Conservation (phyloP, 179 eudicot genomes). For the Spergularia azorica region DNA sequence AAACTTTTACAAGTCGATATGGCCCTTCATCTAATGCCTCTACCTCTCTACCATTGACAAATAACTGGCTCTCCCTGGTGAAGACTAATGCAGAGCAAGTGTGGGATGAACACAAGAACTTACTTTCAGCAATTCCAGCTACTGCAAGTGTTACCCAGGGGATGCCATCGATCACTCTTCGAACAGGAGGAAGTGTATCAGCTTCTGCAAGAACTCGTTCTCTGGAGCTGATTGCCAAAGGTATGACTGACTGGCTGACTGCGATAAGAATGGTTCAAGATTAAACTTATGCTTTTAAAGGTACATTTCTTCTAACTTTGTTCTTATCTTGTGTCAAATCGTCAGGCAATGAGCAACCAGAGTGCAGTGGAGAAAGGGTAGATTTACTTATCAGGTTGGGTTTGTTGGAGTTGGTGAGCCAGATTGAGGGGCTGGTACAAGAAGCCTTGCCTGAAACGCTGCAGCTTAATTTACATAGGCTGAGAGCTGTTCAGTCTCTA, state of each 20-base stretch:
- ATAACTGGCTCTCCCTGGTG: conserved; percentile 61
- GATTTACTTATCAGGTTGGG: conserved; percentile 81
- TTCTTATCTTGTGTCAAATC: conserved; percentile 3
- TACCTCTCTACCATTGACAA: conserved; percentile 62
- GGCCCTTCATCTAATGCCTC: conserved; percentile 68
- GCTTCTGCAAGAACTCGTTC: conserved; percentile 26
- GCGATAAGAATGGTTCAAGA: not conserved
- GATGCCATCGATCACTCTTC: conserved; percentile 57
- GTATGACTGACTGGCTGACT: conserved; percentile 17
- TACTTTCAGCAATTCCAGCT: conserved; percentile 41
- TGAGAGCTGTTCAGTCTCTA: conserved; percentile 70
- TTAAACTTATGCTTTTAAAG: not conserved
- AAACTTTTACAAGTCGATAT: conserved; percentile 58
- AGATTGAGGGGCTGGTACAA: conserved; percentile 59
- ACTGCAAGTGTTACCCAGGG: conserved; percentile 36
- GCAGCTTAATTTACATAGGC: conserved; percentile 66
- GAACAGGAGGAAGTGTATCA: conserved; percentile 71
- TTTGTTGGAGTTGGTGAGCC: conserved; percentile 65
- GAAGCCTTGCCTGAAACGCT: conserved; percentile 79
- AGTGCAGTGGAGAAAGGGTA: conserved; percentile 74
- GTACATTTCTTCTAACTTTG: not conserved
- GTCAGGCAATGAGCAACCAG: conserved; percentile 51
- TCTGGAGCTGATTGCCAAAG: conserved; percentile 27
- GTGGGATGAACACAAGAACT: conserved; percentile 65
- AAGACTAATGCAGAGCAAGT: conserved; percentile 51